Conservation (phyloP, 2,329 filamentous ascomycete genomes). For the Cercospora nicotianae region DNA sequence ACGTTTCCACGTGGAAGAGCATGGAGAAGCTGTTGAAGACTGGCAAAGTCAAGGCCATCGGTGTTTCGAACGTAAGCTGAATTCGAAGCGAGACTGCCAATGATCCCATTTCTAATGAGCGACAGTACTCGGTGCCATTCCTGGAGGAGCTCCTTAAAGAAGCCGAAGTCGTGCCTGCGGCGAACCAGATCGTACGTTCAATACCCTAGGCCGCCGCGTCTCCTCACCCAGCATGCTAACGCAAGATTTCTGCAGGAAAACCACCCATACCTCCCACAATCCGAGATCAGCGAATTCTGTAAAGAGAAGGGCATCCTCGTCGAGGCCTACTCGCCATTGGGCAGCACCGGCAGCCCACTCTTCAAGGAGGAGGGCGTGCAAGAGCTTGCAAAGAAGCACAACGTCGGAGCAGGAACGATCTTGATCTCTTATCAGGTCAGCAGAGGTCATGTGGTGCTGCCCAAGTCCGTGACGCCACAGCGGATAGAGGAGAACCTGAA, state of each 20-base stretch:
- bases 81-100: not conserved
- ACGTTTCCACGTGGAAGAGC: conserved; percentile 74
- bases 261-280: conserved; percentile 69
- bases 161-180: conserved; percentile 30
- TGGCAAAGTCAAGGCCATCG: conserved; percentile 52
- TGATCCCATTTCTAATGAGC: not conserved
- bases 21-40: conserved; percentile 63
- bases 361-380: conserved; percentile 51
- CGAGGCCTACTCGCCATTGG: conserved; percentile 64
- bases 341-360: conserved; percentile 51
- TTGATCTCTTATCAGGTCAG: conserved; percentile 73
- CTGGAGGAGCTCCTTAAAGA: conserved; percentile 50
- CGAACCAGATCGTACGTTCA: conserved; percentile 28
- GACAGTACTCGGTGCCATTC: conserved; percentile 47
- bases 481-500: conserved; percentile 68
- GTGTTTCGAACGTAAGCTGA: conserved; percentile 45
- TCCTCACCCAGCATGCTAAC: not conserved
- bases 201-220: not conserved
- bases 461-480: conserved; percentile 58
- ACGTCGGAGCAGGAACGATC: conserved; percentile 55
- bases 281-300: conserved; percentile 70
- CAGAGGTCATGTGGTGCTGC: conserved; percentile 67
- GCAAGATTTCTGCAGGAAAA: conserved; percentile 58
- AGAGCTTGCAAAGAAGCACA: conserved; percentile 53
- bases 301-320: conserved; percentile 67